Base-by-base conservation (phyloP, 202 grass and related monocot genomes). In the Carex arenaria region DNA sequence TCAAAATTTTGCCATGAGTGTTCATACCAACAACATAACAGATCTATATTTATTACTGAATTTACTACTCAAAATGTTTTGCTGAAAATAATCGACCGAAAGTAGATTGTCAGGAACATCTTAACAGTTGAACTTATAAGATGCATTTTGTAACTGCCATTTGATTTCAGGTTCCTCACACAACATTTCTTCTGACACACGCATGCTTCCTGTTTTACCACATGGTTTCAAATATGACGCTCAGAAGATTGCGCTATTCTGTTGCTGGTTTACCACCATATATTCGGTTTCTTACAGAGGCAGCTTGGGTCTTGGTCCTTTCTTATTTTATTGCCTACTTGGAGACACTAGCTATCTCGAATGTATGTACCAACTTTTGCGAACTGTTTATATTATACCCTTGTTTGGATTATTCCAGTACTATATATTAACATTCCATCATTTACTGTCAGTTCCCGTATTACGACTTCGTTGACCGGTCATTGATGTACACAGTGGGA, bases 201-300 rank as follows among this genome's bases (percentile, higher is more conserved):
- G 84, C 89, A 36, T 98, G 95, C 85, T 98, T 98, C 83, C 64
- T 94, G 75, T 91, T 98, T 81, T 98, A 98, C 83, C 95, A 98
- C 74, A 89, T 93, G 88, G 64, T 86, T 76, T 94, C 92, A 83
- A 98, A 95, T 86, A 95, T 98, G 86, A 94, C 90, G 36, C 92
- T 98, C 42, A 89, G 92, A 47, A 93, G 90, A 89, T 84, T 98
- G 49, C 87, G 80, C 13, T 82, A 91, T 70, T 89, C 84, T 43
- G 83, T 89, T 87, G 64, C 90, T 49, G 61, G 90, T 57, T 84
- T 90, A 30, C 95, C 95, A 79, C 87, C 85, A 14, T 91, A 85
- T 64, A 82, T 93, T 82, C 90, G 32, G 42, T 91, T 93, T 85
- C 85, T 78, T 61, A 87, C 85, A 79, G 87, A 98, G 79, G 89